Conservation (phyloP, 495 filamentous ascomycete genomes). For the Margaritispora aquatica region DNA sequence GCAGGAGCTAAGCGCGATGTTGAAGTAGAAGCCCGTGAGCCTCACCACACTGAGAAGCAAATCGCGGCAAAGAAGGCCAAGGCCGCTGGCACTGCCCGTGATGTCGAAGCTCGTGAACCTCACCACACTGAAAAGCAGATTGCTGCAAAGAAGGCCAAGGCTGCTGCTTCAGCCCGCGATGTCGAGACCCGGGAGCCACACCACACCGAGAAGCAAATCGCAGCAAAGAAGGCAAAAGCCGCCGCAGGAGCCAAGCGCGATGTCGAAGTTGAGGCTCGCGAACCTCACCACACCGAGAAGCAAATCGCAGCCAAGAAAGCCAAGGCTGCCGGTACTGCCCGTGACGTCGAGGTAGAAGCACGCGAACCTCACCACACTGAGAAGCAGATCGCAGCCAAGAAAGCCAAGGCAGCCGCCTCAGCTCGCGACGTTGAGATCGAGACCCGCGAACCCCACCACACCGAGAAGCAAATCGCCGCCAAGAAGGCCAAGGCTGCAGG, state of each 20-base stretch:
- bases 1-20: constrained; percentile 9
- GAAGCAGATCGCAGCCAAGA: constrained; percentile 19
- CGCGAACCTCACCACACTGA: constrained; percentile 25
- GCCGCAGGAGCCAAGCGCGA: constrained; percentile 2
- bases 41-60: constrained; percentile 23
- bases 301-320: constrained; percentile 18
- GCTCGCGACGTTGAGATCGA: constrained; percentile 9
- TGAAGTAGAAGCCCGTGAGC: constrained; percentile 16
- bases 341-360: constrained; percentile 12
- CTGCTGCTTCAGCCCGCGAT: constrained; percentile 1
- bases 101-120: constrained; percentile 18
- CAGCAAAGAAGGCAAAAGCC: constrained; percentile 10
- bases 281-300: constrained; percentile 22
- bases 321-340: constrained; percentile 16
- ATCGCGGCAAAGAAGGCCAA: constrained; percentile 14
- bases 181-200: constrained; percentile 7
- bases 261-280: constrained; percentile 16
- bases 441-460: constrained; percentile 3
- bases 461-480: constrained; percentile 8
- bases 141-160: constrained; percentile 18
- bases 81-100: constrained; percentile 4
- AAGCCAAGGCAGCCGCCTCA: constrained; percentile 8
- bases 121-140: constrained; percentile 27
- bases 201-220: constrained; percentile 13
- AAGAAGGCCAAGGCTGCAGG: constrained; percentile 11